Conservation (phyloP, 352 stramenopile genomes). For the Detonula confervacea region DNA sequence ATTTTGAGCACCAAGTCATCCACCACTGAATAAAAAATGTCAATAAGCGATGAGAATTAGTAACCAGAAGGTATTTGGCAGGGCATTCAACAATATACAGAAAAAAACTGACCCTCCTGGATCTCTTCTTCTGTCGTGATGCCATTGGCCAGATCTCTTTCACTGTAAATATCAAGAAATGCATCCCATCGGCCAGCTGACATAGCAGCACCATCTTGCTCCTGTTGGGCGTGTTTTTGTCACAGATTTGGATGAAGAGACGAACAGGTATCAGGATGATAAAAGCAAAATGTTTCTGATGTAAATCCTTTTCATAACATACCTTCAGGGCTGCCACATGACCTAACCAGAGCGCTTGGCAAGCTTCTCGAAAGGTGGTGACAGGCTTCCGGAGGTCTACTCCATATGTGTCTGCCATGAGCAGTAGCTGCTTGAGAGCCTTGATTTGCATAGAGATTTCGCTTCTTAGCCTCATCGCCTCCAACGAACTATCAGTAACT, state of each 20-base stretch:
- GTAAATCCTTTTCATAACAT: too few relatives aligned
- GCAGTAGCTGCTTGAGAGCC: slow-evolving; percentile 58
- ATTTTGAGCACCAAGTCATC: slow-evolving; percentile 78
- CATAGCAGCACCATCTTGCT: slow-evolving; percentile 78
- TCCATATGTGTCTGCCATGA: slow-evolving; percentile 67
- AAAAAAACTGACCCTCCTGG: slow-evolving; percentile 39
- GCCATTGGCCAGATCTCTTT: slow-evolving; percentile 58
- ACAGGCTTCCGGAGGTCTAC: slow-evolving; percentile 63
- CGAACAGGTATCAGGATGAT: too few relatives aligned
- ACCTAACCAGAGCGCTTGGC: slow-evolving; percentile 67
- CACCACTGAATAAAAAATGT: slow-evolving; percentile 39
- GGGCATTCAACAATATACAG: too few relatives aligned
- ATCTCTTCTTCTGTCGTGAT: slow-evolving; percentile 61
- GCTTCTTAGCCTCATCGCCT: slow-evolving; percentile 55
- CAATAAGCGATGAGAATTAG: too few relatives aligned
- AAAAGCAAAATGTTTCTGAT: too few relatives aligned
- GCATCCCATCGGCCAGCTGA: slow-evolving; percentile 69
- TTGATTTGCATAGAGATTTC: slow-evolving; percentile 72
- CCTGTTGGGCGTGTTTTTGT: too few relatives aligned
- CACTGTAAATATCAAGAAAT: slow-evolving; percentile 75
- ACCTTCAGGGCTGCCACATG: slow-evolving; percentile 68
- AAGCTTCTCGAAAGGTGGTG: slow-evolving; percentile 63
- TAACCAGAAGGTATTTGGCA: too few relatives aligned
- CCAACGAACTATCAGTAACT: slow-evolving; percentile 44
- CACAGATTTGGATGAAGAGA: too few relatives aligned